A percentile compares a stretch with the other conserved stretches of the same genome.
These are phyloP conservation scores for Malus sieversii DNA, from an alignment of 306 rosid species.

Conservation along the genomic window DNA sequence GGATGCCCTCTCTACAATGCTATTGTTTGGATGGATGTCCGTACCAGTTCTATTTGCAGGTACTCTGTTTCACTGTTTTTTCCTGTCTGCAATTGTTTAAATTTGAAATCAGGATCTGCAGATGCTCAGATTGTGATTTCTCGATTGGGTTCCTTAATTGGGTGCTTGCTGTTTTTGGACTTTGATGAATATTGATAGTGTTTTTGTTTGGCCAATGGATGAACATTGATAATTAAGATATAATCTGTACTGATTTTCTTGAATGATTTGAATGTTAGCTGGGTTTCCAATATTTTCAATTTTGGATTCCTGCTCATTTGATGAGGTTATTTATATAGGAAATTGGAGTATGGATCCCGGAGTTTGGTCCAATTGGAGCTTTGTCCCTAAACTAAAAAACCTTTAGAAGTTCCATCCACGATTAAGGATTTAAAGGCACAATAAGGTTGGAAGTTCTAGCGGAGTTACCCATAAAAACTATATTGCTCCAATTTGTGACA, in stretches of 20 bases:
- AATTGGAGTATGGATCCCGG: no score
- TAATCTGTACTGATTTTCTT: neutral
- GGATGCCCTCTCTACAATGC: conserved; percentile 77
- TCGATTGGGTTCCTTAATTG: neutral
- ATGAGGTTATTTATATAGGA: neutral
- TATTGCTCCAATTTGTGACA: no score
- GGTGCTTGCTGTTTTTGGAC: neutral
- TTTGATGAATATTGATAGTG: neutral
- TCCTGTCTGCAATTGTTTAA: neutral
- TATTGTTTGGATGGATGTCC: conserved; percentile 95
- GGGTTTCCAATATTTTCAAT: neutral
- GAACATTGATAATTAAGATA: neutral
- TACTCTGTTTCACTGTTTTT: neutral
- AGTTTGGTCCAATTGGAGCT: no score
- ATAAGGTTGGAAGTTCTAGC: no score
- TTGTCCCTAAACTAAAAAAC: no score
- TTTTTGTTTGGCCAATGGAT: neutral
- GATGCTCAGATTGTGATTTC: neutral
- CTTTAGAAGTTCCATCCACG: no score
- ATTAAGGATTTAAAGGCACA: no score
- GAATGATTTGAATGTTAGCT: neutral
- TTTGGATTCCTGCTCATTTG: neutral
- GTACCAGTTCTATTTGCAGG: conserved; percentile 84
- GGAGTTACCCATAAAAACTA: no score
- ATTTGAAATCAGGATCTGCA: neutral